Conservation (phyloP, 768 basidiomycete genomes). For the Tricholoma terreum region DNA sequence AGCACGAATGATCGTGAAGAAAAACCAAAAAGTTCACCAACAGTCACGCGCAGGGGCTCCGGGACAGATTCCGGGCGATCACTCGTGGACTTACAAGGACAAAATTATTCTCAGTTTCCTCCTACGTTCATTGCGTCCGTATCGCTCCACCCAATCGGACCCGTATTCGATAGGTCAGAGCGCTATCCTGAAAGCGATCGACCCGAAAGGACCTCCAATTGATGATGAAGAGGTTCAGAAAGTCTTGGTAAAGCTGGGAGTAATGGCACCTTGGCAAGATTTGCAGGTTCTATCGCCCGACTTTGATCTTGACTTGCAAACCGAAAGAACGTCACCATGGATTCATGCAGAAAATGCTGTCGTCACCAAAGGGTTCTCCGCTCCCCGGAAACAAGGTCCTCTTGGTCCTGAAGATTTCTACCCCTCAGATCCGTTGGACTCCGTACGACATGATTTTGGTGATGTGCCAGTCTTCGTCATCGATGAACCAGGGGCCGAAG, state of each 20-base stretch:
- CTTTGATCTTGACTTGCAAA: slow-evolving; percentile 34
- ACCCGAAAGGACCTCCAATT: slow-evolving; percentile 31
- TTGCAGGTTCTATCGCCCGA: slow-evolving; percentile 38
- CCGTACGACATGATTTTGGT: slow-evolving; percentile 85
- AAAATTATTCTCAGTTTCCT: slow-evolving; percentile 58
- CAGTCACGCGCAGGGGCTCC: slow-evolving; percentile 32
- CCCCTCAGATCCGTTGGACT: slow-evolving; percentile 58
- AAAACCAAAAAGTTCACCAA: slow-evolving; percentile 25
- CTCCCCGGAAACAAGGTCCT: slow-evolving; percentile 24
- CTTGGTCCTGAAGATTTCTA: slow-evolving; percentile 67
- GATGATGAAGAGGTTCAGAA: slow-evolving; percentile 37
- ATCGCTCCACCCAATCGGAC: slow-evolving; percentile 52
- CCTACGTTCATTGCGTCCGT: slow-evolving; percentile 46
- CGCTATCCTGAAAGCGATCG: slow-evolving; percentile 56
- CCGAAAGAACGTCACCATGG: slow-evolving; percentile 24
- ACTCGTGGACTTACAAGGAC: slow-evolving; percentile 53
- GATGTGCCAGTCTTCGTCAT: slow-evolving; percentile 79
- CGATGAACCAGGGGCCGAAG: slow-evolving; percentile 74
- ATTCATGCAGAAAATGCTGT: slow-evolving; percentile 24
- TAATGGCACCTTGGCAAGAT: slow-evolving; percentile 81
- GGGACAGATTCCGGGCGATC: slow-evolving; percentile 21
- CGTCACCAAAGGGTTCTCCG: slow-evolving; percentile 26
- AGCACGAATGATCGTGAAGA: slow-evolving; percentile 40
- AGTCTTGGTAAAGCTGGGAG: slow-evolving; percentile 68
- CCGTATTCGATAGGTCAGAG: slow-evolving; percentile 55